Evolutionary conservation across 306 rosid species (phyloP).

Genomic region (Comarum palustre): DNA sequence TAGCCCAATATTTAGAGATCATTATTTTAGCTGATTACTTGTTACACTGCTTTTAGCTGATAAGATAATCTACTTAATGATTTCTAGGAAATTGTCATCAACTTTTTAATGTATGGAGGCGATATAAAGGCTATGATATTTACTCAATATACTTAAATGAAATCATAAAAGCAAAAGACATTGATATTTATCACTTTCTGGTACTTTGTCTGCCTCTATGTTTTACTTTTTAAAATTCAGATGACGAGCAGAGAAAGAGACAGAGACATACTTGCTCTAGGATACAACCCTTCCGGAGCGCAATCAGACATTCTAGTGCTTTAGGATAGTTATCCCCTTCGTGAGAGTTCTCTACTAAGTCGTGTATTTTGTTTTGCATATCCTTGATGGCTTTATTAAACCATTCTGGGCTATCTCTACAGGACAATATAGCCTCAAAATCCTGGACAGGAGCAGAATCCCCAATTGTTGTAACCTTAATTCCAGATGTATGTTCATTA

Average conservation of each 20-base stretch:
- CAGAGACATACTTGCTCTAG: slow-evolving; percentile 64
- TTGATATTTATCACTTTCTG: not conserved
- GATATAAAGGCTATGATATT: not conserved
- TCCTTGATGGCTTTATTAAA: slow-evolving; percentile 61
- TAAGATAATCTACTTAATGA: not conserved
- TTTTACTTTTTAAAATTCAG: not conserved
- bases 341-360: slow-evolving; percentile 62
- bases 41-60: not conserved
- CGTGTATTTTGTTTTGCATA: slow-evolving; percentile 61
- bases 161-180: no score
- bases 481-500: slow-evolving; percentile 25
- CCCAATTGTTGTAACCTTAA: slow-evolving; percentile 61
- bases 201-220: not conserved
- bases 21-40: not conserved
- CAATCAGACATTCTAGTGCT: slow-evolving; percentile 56
- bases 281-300: slow-evolving; percentile 84
- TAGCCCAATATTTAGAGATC: not conserved
- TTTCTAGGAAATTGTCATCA: not conserved
- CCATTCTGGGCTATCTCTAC: slow-evolving; percentile 72
- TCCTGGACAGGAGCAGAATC: slow-evolving; percentile 65
- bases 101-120: not conserved
- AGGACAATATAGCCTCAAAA: slow-evolving; percentile 76
- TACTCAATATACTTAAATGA: not conserved
- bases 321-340: slow-evolving; percentile 62
- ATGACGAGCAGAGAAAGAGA: not conserved